Conservation (phyloP, 169 alveolate species). For the Perkinsus marinus region DNA sequence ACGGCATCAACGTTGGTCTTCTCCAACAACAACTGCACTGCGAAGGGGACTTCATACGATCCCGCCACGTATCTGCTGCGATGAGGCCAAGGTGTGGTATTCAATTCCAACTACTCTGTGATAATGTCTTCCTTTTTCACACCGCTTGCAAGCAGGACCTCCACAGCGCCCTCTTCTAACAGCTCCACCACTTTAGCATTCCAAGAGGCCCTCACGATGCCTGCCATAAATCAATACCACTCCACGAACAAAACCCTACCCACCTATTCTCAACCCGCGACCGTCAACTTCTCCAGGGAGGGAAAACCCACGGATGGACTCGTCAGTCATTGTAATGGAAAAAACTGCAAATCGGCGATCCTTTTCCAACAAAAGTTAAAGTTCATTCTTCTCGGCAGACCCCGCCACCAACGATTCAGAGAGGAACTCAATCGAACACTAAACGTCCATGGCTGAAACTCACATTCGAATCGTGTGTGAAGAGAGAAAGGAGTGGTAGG, state of each 20-base stretch:
- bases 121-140: not conserved
- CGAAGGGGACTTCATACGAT: not conserved
- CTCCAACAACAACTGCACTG: not conserved
- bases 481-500: no score
- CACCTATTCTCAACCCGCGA: not conserved
- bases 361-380: no score
- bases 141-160: not conserved
- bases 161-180: not conserved
- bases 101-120: not conserved
- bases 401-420: no score
- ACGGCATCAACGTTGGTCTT: not conserved
- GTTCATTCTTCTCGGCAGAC: no score
- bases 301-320: not conserved
- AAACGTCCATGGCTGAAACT: no score
- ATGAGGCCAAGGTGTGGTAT: no score
- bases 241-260: no score
- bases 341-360: no score
- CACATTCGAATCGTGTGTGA: no score
- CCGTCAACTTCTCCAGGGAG: not conserved
- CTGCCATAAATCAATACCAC: not conserved
- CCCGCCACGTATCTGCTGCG: not conserved
- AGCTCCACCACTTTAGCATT: not conserved
- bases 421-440: no score
- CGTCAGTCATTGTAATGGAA: not conserved
- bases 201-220: not conserved